Base-by-base conservation (phyloP, 495 filamentous ascomycete species). In the Aspergillus steynii region DNA sequence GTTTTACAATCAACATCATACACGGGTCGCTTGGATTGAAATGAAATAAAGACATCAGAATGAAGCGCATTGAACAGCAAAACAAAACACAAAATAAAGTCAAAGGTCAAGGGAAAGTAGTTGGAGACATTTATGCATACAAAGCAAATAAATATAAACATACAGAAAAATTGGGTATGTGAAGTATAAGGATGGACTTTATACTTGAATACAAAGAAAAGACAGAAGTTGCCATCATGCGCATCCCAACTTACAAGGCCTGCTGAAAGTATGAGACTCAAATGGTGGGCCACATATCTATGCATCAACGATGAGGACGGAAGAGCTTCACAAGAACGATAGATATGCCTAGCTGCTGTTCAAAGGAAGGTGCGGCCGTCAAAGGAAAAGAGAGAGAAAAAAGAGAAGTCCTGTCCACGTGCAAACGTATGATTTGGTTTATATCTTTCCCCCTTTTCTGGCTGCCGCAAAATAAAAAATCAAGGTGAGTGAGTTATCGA, bases 161-260 rank as follows among this genome's bases (percentile, higher is more conserved):
- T 64, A 70, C 62, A 66, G 62, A 55, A 60, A 61, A 63, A 58
- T 58, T 53, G 45, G 54, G 60, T 62, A 63, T 63, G 60, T 47
- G 37, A 59, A 53, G 67, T 64, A 64, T 68, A 56, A 59, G 46
- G 60, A 61, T 58, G 65, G 29, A 48, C 42, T 60, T 61, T 66
- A 64, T 67, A 67, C 53, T 50, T 55, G 50, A 63, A 64, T 49
- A 52, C n/a, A 45, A 67, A 66, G 53, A 32, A 14, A 59, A 48
- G 32, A 60, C 15, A 37, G 45, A 28, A 29, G 45, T 4, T 5
- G 42, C 51, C 56, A 32, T 5, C 28, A 14, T 20, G 25, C 32
- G 45, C 59, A 51, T 45, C 47, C 53, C 56, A 50, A 54, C 61
- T 59, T 20, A 42, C 42, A 63, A 63, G 56, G 37, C 61, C 61